phyloP scores from a whole-genome alignment of 1,284 basidiomycete species.

The Malassezia equina region DNA sequence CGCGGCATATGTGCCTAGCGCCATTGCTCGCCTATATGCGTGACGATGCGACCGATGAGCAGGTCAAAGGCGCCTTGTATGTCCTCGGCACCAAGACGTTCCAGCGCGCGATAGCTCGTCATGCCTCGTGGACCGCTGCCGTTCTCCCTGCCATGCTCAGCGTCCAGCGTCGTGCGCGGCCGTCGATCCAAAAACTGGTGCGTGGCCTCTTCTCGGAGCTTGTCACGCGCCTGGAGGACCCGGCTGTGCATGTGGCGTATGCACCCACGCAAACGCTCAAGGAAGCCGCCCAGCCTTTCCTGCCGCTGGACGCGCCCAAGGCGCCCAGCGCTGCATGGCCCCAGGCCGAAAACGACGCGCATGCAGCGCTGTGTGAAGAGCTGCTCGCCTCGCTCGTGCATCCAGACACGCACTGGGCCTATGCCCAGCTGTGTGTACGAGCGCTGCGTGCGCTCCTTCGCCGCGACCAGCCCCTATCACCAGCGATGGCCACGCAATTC shows the following conservation, averaged over 20 bases:
- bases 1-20: constrained; percentile 64
- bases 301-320: constrained; percentile 22
- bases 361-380: constrained; percentile 53
- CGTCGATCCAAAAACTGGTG: constrained; percentile 81
- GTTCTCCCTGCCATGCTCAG: constrained; percentile 66
- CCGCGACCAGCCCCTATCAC: constrained; percentile 61
- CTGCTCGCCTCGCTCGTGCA: constrained; percentile 62
- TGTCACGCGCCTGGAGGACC: constrained; percentile 46
- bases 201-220: constrained; percentile 61
- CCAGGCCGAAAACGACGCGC: constrained; percentile 45
- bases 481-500: constrained; percentile 55
- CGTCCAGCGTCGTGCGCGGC: constrained; percentile 82
- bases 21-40: constrained; percentile 59
- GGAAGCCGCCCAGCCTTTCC: constrained; percentile 13
- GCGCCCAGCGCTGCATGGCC: too few species aligned
- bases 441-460: constrained; percentile 66
- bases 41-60: constrained; percentile 61
- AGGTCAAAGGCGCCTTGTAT: constrained; percentile 90
- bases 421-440: constrained; percentile 65
- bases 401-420: constrained; percentile 79
- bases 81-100: constrained; percentile 66
- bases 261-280: constrained; percentile 22
- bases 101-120: constrained; percentile 49
- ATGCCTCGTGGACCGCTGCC: constrained; percentile 59
- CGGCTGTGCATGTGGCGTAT: constrained; percentile 28